Evolutionary conservation across 768 basidiomycete species (phyloP).

Genomic region (Boletales sp.): DNA sequence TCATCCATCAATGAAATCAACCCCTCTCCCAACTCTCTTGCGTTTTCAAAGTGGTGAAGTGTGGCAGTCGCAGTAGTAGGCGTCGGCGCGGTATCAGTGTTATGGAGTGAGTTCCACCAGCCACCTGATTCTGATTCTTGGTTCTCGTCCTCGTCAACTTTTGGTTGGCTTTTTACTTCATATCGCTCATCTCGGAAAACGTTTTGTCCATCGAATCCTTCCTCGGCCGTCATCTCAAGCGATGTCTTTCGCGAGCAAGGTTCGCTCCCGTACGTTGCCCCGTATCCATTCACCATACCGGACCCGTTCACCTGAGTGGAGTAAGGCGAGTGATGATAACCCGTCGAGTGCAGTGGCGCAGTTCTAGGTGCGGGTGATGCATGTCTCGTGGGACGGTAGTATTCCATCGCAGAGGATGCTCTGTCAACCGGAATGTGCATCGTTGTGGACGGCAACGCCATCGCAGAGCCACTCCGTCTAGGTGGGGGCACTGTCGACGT

Average conservation of each 20-base stretch:
- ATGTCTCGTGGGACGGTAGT: conserved; percentile 49
- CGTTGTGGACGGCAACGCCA: conserved; percentile 50
- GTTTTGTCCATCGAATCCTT: conserved; percentile 12
- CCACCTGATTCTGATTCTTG: conserved; percentile 34
- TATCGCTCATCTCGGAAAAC: conserved; percentile 1
- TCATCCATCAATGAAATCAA: conserved; percentile 85
- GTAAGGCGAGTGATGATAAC: conserved; percentile 28
- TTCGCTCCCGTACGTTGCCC: conserved; percentile 31
- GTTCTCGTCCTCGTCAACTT: conserved; percentile 23
- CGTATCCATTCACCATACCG: conserved; percentile 38
- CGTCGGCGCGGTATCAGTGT: conserved; percentile 44
- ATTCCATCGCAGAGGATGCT: conserved; percentile 76
- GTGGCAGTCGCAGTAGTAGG: conserved; percentile 64
- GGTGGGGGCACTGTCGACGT: conserved; percentile 41
- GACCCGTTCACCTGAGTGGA: conserved; percentile 20
- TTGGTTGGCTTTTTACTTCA: conserved; percentile 7
- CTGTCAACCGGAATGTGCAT: conserved; percentile 59
- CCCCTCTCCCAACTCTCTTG: conserved; percentile 45
- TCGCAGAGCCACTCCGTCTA: conserved; percentile 65
- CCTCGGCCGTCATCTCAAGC: conserved; percentile 30
- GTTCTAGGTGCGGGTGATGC: conserved; percentile 53
- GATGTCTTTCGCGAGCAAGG: conserved; percentile 25
- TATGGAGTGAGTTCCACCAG: conserved; percentile 63
- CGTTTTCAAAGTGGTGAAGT: conserved; percentile 55
- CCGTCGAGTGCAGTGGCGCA: conserved; percentile 45